Conservation (phyloP, 169 alveolate species). For the Plasmodium adleri region DNA sequence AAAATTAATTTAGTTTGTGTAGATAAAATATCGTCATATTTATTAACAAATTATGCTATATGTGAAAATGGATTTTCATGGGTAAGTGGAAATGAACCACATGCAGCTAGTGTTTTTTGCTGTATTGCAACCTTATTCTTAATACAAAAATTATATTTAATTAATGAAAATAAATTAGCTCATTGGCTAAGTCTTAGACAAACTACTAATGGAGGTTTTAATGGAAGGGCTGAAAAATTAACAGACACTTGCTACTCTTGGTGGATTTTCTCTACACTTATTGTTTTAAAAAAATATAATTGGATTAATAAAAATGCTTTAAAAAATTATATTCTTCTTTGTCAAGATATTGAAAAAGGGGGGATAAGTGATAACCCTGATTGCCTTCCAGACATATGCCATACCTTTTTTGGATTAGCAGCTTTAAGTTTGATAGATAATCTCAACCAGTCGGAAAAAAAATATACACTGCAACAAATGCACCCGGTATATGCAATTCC, state of each 20-base stretch:
- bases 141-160: slow-evolving; percentile 56
- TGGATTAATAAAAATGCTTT: slow-evolving; percentile 91
- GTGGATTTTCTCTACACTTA: slow-evolving; percentile 94
- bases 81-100: slow-evolving; percentile 96
- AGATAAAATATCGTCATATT: slow-evolving; percentile 89
- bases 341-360: slow-evolving; percentile 93
- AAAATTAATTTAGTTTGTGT: slow-evolving; percentile 86
- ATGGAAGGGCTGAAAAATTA: slow-evolving; percentile 97
- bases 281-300: slow-evolving; percentile 84
- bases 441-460: slow-evolving; percentile 17
- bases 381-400: slow-evolving; percentile 95
- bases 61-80: slow-evolving; percentile 97
- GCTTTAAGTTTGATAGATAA: slow-evolving; percentile 91
- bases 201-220: slow-evolving; percentile 95
- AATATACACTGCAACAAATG: slow-evolving; percentile 38
- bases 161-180: slow-evolving; percentile 73
- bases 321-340: slow-evolving; percentile 88
- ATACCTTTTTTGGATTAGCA: slow-evolving; percentile 96
- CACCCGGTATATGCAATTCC: slow-evolving; percentile 85
- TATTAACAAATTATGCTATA: slow-evolving; percentile 81
- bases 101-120: slow-evolving; percentile 97
- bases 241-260: slow-evolving; percentile 98
- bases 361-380: slow-evolving; percentile 97
- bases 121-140: slow-evolving; percentile 87
- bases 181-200: slow-evolving; percentile 95